Percentiles rank a stretch among this genome's conserved stretches.
Conservation (phyloP, 441 rosid species). For the Gossypium gossypioides region DNA sequence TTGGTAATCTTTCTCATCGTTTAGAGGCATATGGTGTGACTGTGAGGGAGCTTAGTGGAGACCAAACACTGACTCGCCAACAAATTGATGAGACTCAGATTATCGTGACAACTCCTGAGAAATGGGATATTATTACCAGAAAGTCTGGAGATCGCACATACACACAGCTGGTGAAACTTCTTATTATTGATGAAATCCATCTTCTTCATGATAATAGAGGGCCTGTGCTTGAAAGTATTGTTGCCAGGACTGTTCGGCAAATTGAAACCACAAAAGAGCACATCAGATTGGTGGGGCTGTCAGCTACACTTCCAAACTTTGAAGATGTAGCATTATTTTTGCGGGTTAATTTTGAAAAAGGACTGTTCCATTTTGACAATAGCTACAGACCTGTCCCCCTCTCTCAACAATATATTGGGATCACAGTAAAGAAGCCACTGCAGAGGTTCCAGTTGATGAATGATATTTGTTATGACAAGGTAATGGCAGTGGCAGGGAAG, state of each 20-base stretch:
- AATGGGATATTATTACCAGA: slow-evolving; percentile 92
- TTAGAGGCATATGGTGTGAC: slow-evolving; percentile 63
- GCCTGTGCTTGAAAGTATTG: slow-evolving; percentile 95
- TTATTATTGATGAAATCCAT: slow-evolving; percentile 87
- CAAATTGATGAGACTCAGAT: slow-evolving; percentile 94
- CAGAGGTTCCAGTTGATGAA: slow-evolving; percentile 98
- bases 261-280: slow-evolving; percentile 85
- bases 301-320: slow-evolving; percentile 87
- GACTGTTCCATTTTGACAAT: slow-evolving; percentile 79
- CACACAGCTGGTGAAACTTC: slow-evolving; percentile 78
- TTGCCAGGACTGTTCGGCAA: slow-evolving; percentile 87
- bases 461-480: slow-evolving; percentile 86
- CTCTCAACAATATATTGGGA: slow-evolving; percentile 77
- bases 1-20: slow-evolving; percentile 75
- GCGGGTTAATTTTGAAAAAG: slow-evolving; percentile 56
- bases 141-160: slow-evolving; percentile 97
- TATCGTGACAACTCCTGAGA: slow-evolving; percentile 92
- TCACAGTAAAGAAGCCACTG: slow-evolving; percentile 74
- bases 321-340: slow-evolving; percentile 85
- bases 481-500: slow-evolving; percentile 78
- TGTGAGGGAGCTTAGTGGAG: slow-evolving; percentile 89
- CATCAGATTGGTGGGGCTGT: slow-evolving; percentile 83
- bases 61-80: slow-evolving; percentile 75
- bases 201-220: slow-evolving; percentile 93
- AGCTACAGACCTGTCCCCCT: slow-evolving; percentile 94